Evolutionary conservation across 805 yeast species (phyloP).

Genomic region (Saccharomycopsis oosterbeekiorum): DNA sequence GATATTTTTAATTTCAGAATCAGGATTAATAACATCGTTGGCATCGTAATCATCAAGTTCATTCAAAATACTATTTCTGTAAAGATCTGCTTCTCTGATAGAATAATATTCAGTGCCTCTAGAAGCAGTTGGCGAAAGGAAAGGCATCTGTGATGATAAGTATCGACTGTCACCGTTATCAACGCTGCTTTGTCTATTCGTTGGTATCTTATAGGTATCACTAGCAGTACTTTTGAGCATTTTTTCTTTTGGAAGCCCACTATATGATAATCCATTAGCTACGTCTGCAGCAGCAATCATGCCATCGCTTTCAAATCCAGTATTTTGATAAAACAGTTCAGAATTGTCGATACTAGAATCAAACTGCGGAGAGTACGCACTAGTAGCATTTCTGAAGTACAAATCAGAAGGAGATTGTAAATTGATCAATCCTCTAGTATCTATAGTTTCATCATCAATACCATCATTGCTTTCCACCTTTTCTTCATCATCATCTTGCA

Average conservation of each 20-base stretch:
- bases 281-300: background rate
- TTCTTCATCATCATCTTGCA: background rate
- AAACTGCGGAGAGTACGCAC: background rate
- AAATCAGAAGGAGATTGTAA: background rate
- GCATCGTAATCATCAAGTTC: slow-evolving; percentile 25
- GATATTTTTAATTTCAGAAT: slow-evolving; percentile 40
- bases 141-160: background rate
- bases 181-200: background rate
- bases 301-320: background rate
- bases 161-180: background rate
- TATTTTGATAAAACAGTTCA: background rate
- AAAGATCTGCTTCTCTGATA: slow-evolving; percentile 50
- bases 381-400: background rate
- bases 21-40: slow-evolving; percentile 32
- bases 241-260: background rate
- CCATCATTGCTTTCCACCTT: background rate
- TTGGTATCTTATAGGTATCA: background rate
- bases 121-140: background rate
- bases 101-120: slow-evolving; percentile 36
- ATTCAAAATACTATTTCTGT: slow-evolving; percentile 19
- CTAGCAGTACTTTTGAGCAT: background rate
- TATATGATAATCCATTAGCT: background rate
- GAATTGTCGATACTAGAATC: background rate
- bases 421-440: background rate
- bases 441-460: background rate